Evolutionary conservation across 2,329 filamentous ascomycete species (phyloP), one percentile per base, ranked within the genome.

Genomic region (Trichoderma sp.): DNA sequence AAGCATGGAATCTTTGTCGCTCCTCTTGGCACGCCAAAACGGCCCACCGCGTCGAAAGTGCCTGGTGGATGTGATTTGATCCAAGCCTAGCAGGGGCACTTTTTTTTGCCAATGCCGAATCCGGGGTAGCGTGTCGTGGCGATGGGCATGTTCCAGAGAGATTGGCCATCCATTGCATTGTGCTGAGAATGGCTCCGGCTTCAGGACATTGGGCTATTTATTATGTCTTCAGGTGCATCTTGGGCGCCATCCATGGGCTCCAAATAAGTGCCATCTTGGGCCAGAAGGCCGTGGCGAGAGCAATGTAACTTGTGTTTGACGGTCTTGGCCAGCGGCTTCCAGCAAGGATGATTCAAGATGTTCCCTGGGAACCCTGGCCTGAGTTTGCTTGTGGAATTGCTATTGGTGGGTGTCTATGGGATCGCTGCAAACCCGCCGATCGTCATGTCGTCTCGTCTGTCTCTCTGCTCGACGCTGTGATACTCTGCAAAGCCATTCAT

Each of bases 41-140:
- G 36, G 36, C 59, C 34, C 17, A 26, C 65, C 30, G 15, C 8
- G 55, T 59, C 36, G 55, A 58, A 68, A 58, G 17, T 15, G 36
- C 50, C 50, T 26, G 15, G 26, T 28, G 34, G 20, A 15, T 57
- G 28, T 36, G 23, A 57, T 55, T 28, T n/a, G 39, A 43, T 43
- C 39, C 50, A 28, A 8, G 64, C 17, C 15, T 53, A 23, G 26
- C 53, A 43, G 28, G 53, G 65, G 55, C 47, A 39, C 59, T 68
- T 68, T 43, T 68, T 43, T 68, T 68, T 28, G n/a, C 39, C 39
- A 50, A 32, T 68, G 65, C 65, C 65, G 55, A 50, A 59, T 59
- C 65, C 9, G 65, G 65, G 65, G 65, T 50, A 68, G 65, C 36
- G 55, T 43, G 39, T 59, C 55, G 26, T 55, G 36, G 55, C 65